Base-by-base conservation (phyloP, 2,329 filamentous ascomycete genomes). In the Ceratocystiopsis minuta region DNA sequence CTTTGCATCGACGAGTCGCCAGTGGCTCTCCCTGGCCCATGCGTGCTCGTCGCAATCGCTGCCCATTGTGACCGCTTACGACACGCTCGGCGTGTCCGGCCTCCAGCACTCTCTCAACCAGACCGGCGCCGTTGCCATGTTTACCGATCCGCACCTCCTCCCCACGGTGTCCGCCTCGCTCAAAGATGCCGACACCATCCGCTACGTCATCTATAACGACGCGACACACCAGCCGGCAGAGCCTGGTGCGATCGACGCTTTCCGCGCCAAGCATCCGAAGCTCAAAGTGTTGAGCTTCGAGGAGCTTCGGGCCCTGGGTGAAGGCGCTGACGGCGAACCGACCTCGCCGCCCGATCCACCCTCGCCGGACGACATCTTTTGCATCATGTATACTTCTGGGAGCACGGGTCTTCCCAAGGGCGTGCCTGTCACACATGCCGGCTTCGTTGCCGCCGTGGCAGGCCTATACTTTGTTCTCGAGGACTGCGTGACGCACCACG, bases 11-110 rank as follows among this genome's bases (percentile, higher is more conserved):
- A 93, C 84, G 46, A 85, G 81, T 58, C 70, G 76, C 40, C 73
- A 84, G 62, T 96, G 88, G 88, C 70, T 95, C 49, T 75, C 78
- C 42, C 75, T 82, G 53, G 81, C 87, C 38, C 84, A 92, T 57
- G 71, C 62, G 37, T 66, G 80, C 73, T 64, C 77, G 16, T 87
- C 86, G 15, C 88, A 96, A 61, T 87, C 83, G 37, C 75, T 95
- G 57, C 76, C 83, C 45, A 87, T 95, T 50, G 88, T 95, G 40
- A 96, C 88, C 37, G 86, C 87, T 40, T 95, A 95, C 61, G 87
- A 95, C 59, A 93, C 86, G 28, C 78, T 95, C 37, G 87, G 87
- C 42, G 73, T 84, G 53, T 75, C 78, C 47, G 87, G 86, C 38
- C 72, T 95, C 48, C 76, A 80, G 63, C 86, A 93, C 65, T 92